phyloP scores from a whole-genome alignment of 148 eudicot genomes.

The Gaultheria prostrata region DNA sequence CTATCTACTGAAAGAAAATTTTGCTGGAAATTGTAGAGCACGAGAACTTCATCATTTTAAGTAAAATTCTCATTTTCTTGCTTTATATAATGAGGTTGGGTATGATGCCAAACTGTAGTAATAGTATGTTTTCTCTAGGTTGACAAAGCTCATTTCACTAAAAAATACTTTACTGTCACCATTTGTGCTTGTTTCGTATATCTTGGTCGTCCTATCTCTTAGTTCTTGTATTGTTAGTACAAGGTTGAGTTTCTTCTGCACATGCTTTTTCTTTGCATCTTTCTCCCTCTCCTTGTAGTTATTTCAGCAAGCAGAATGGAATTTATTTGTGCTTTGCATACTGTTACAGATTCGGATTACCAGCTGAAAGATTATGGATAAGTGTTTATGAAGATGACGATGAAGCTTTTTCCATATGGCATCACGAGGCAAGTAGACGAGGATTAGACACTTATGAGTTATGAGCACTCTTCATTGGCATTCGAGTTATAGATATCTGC shows the following conservation, averaged over 20 bases:
- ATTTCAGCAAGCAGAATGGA: background rate
- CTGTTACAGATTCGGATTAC: slow-evolving; percentile 64
- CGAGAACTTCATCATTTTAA: background rate
- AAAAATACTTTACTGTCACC: background rate
- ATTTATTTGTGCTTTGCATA: slow-evolving; percentile 8
- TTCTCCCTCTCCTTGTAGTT: background rate
- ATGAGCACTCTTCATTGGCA: background rate
- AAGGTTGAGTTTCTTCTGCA: background rate
- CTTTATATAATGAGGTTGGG: background rate
- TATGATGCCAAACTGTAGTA: background rate
- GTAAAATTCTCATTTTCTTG: too few species aligned
- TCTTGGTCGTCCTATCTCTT: background rate
- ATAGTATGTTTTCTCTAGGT: background rate
- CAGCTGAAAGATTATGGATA: slow-evolving; percentile 74
- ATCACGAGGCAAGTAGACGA: slow-evolving; percentile 55
- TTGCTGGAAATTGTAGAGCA: slow-evolving; percentile 3
- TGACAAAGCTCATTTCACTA: background rate
- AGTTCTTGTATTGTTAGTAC: background rate
- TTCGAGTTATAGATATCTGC: slow-evolving; percentile 8
- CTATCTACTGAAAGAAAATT: background rate
- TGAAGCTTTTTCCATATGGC: slow-evolving; percentile 89
- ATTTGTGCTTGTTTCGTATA: background rate
- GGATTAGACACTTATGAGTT: background rate
- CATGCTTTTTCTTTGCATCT: background rate
- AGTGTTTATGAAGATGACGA: slow-evolving; percentile 93